Percentiles rank a stretch among this genome's conserved stretches.
phyloP scores from a whole-genome alignment of 1,284 basidiomycete genomes.

The Ustilago xerochloae region DNA sequence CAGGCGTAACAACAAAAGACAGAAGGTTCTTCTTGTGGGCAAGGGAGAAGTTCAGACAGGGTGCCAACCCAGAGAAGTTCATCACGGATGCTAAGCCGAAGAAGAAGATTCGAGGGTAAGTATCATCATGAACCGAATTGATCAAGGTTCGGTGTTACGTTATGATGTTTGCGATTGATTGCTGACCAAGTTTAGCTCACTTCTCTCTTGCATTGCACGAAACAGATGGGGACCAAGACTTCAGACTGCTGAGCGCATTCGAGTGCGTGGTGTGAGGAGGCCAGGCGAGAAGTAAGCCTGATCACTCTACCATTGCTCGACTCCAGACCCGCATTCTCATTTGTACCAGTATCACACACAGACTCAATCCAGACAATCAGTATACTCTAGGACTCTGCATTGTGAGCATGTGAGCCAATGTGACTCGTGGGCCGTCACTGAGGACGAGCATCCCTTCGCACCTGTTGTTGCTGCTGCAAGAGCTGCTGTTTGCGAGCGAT shows the following conservation, averaged over 20 bases:
- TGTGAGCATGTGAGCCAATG: neutral
- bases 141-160: neutral
- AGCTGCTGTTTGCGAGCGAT: constrained; percentile 30
- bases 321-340: neutral
- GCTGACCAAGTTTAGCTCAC: neutral
- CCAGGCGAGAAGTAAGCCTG: constrained; percentile 56
- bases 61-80: constrained; percentile 73
- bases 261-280: constrained; percentile 57
- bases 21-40: constrained; percentile 83
- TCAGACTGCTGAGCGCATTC: constrained; percentile 73
- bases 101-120: constrained; percentile 76
- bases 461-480: constrained; percentile 19
- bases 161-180: neutral
- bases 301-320: neutral
- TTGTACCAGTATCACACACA: constrained; percentile 18
- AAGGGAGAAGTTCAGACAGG: constrained; percentile 79
- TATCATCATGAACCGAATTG: neutral
- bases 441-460: neutral
- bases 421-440: neutral
- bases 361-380: neutral
- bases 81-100: constrained; percentile 76
- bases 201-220: neutral
- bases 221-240: constrained; percentile 74
- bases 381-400: neutral
- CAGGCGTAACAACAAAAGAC: constrained; percentile 76